Percentiles rank a stretch among this genome's conserved stretches.
Conservation (phyloP, 202 grass and related monocot genomes). For the Panicum virgatum region DNA sequence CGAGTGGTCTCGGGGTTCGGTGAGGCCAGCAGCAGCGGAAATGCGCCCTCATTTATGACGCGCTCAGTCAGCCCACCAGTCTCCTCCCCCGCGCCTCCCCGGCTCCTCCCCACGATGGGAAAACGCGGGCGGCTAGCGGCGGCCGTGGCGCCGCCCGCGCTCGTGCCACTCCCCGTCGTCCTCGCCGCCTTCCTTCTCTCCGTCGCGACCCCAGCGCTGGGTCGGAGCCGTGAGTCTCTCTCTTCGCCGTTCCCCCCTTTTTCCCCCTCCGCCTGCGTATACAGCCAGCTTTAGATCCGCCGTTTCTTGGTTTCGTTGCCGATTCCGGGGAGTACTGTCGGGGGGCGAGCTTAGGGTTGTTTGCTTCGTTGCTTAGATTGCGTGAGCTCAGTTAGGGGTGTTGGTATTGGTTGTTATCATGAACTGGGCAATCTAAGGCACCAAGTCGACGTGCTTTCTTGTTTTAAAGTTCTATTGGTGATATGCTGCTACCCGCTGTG, state of each 20-base stretch:
- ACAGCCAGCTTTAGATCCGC: neutral
- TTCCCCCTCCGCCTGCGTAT: neutral
- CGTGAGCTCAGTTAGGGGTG: neutral
- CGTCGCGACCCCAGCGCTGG: neutral
- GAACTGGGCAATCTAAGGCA: neutral
- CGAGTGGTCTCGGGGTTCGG: neutral
- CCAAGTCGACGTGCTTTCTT: neutral
- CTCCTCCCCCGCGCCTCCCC: neutral
- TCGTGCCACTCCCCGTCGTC: neutral
- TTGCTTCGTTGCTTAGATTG: neutral
- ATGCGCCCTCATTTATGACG: constrained; percentile 1
- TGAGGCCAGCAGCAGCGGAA: neutral
- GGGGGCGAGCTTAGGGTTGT: neutral
- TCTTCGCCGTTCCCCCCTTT: rapidly evolving
- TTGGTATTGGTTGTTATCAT: neutral
- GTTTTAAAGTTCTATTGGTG: neutral
- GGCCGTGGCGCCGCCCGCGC: neutral
- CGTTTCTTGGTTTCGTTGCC: neutral
- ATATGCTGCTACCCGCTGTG: neutral
- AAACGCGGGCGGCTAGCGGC: neutral
- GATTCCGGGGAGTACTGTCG: neutral
- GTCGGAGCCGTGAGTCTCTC: constrained; percentile 10
- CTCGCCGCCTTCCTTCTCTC: neutral
- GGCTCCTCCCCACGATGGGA: neutral
- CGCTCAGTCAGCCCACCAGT: neutral